Percentiles rank a stretch among this genome's conserved stretches.
phyloP scores from a whole-genome alignment of 1,284 basidiomycete genomes.

The Boletus albobrunnescens region DNA sequence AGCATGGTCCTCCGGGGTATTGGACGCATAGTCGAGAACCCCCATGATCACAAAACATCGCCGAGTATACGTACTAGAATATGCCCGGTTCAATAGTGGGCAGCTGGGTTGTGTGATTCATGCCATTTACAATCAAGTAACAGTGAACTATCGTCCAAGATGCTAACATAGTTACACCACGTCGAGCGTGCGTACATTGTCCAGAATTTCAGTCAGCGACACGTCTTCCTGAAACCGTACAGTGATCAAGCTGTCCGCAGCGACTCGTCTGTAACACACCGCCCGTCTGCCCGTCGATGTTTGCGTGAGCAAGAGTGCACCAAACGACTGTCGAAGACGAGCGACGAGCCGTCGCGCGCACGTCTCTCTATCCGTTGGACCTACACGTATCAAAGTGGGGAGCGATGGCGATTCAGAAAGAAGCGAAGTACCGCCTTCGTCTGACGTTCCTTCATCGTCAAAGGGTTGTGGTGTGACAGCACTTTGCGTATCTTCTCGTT shows the following conservation, averaged over 20 bases:
- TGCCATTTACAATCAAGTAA: too few relatives aligned
- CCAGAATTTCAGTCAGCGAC: background rate
- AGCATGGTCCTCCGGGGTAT: constrained; percentile 40
- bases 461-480: too few relatives aligned
- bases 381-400: too few relatives aligned
- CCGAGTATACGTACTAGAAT: too few relatives aligned
- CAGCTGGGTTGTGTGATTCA: too few relatives aligned
- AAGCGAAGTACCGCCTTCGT: too few relatives aligned
- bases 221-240: background rate
- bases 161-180: background rate
- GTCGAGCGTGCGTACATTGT: background rate
- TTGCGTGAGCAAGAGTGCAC: background rate
- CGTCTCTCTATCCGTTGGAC: background rate
- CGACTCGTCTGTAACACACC: background rate
- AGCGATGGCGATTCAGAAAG: too few relatives aligned
- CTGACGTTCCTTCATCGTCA: too few relatives aligned
- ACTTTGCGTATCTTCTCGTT: too few relatives aligned
- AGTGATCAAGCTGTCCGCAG: background rate
- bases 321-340: background rate
- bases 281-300: background rate
- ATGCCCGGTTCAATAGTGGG: too few relatives aligned
- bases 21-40: constrained; percentile 42
- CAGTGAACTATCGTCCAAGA: too few relatives aligned
- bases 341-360: background rate
- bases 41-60: too few relatives aligned